phyloP scores from a whole-genome alignment of 495 filamentous ascomycete species.

The Saxophila tyrrhenica region DNA sequence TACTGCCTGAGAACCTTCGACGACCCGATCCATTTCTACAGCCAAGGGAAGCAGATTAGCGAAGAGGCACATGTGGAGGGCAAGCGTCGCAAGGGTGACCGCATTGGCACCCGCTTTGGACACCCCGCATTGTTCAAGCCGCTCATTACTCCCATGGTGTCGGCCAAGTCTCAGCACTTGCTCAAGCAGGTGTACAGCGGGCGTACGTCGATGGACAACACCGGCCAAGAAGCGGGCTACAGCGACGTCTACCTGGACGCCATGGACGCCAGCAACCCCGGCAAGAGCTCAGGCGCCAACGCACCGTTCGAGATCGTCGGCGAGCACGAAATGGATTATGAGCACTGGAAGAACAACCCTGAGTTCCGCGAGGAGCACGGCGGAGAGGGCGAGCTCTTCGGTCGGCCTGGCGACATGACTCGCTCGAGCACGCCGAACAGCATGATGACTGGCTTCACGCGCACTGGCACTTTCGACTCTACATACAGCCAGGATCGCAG shows the following conservation, averaged over 20 bases:
- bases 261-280: conserved; percentile 66
- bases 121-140: conserved; percentile 83
- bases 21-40: conserved; percentile 62
- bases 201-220: conserved; percentile 44
- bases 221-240: conserved; percentile 37
- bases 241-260: conserved; percentile 60
- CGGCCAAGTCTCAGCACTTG: conserved; percentile 73
- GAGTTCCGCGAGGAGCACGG: conserved; percentile 85
- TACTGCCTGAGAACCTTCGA: conserved; percentile 74
- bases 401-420: conserved; percentile 19
- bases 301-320: conserved; percentile 77
- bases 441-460: conserved; percentile 7
- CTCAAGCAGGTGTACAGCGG: conserved; percentile 73
- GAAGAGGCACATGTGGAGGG: no score
- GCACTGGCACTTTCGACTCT: conserved; percentile 12
- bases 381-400: conserved; percentile 45
- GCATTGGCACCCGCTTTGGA: conserved; percentile 70
- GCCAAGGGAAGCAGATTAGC: conserved; percentile 43
- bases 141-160: conserved; percentile 91
- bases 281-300: conserved; percentile 43
- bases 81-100: conserved; percentile 46
- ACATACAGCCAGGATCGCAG: background rate
- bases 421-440: conserved; percentile 25
- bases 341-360: conserved; percentile 75
- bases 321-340: conserved; percentile 84